Evolutionary conservation across 1,284 basidiomycete species (phyloP).

Genomic region (Moniliophthora roreri): DNA sequence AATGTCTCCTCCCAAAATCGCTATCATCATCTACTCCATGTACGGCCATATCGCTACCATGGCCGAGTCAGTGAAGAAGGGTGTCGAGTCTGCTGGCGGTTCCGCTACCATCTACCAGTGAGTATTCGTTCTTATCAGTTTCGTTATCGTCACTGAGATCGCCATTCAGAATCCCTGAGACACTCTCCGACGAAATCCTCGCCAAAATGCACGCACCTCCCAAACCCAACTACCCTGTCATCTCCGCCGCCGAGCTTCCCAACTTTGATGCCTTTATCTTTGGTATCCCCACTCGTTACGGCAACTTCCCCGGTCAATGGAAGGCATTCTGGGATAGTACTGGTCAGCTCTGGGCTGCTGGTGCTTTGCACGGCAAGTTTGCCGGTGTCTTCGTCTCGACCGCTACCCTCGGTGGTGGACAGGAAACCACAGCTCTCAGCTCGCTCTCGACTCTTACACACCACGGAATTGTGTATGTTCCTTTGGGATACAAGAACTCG

Average conservation of each 20-base stretch:
- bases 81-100: slow-evolving; percentile 73
- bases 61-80: slow-evolving; percentile 77
- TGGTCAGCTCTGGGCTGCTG: slow-evolving; percentile 73
- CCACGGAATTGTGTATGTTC: slow-evolving; percentile 80
- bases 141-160: background rate
- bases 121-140: slow-evolving; percentile 26
- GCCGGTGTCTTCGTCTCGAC: slow-evolving; percentile 73
- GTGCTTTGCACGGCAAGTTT: slow-evolving; percentile 80
- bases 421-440: slow-evolving; percentile 69
- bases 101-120: slow-evolving; percentile 73
- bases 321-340: slow-evolving; percentile 84
- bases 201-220: slow-evolving; percentile 75
- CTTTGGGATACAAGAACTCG: slow-evolving; percentile 70
- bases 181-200: slow-evolving; percentile 78
- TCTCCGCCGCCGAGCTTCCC: slow-evolving; percentile 64
- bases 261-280: slow-evolving; percentile 69
- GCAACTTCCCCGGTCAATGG: slow-evolving; percentile 71
- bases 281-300: slow-evolving; percentile 81
- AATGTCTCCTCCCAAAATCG: slow-evolving; percentile 56
- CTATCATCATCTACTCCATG: slow-evolving; percentile 81
- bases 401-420: slow-evolving; percentile 67
- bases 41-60: slow-evolving; percentile 81
- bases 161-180: slow-evolving; percentile 73
- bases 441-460: slow-evolving; percentile 76
- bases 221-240: slow-evolving; percentile 72